Conservation (phyloP, 768 basidiomycete species). For the Tubosaeta sp. region DNA sequence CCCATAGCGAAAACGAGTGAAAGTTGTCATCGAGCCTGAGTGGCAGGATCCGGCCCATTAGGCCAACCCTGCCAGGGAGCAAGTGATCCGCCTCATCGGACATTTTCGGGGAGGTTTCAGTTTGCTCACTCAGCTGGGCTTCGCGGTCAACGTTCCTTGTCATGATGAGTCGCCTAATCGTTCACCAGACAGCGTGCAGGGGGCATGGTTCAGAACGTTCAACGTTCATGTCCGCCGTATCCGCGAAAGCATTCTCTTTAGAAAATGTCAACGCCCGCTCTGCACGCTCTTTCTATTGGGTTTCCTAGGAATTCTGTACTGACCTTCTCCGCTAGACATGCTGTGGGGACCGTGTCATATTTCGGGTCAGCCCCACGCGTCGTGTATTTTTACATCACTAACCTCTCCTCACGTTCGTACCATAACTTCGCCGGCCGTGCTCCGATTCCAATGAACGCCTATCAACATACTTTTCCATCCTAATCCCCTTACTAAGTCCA, state of each 20-base stretch:
- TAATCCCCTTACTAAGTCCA: constrained; percentile 21
- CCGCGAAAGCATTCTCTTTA: constrained; percentile 17
- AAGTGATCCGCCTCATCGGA: constrained; percentile 14
- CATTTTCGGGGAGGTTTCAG: neutral
- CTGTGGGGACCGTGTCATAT: constrained; percentile 11
- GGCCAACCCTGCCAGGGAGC: constrained; percentile 2
- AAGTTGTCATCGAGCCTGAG: constrained; percentile 4
- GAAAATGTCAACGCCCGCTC: constrained; percentile 14
- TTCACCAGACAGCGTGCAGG: constrained; percentile 16
- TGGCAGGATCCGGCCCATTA: neutral
- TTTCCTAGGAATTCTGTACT: constrained; percentile 14
- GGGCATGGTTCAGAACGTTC: constrained; percentile 5
- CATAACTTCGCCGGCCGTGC: constrained; percentile 11
- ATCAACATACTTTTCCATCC: constrained; percentile 7
- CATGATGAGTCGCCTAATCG: constrained; percentile 24
- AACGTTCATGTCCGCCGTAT: constrained; percentile 26
- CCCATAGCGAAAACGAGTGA: constrained; percentile 8
- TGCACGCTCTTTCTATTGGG: constrained; percentile 20
- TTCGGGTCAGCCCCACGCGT: constrained; percentile 13
- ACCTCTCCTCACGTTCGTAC: constrained; percentile 10
- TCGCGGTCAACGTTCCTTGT: constrained; percentile 13
- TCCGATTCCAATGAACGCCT: constrained; percentile 7
- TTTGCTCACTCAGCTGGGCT: constrained; percentile 8
- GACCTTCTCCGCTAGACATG: constrained; percentile 11
- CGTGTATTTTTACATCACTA: constrained; percentile 28